Percentiles rank a stretch among this genome's conserved stretches.
Conservation (phyloP, 2,329 filamentous ascomycete genomes). For the Clonostachys byssicola region DNA sequence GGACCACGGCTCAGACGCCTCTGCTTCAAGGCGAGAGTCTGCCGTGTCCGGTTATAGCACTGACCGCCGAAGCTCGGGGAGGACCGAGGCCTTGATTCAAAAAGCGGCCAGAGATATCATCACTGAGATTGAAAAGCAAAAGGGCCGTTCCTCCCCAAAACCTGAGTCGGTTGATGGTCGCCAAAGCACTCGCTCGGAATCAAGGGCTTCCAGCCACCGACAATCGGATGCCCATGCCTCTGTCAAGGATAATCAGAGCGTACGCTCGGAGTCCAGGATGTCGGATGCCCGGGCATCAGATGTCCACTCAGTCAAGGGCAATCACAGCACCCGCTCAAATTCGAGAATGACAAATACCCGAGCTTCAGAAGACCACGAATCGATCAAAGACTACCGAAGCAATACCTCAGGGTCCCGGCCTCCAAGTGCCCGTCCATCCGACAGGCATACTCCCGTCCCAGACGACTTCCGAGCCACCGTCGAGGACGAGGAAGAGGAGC, state of each 20-base stretch:
- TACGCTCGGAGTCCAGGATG: not conserved
- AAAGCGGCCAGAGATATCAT: constrained; percentile 47
- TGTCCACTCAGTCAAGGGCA: constrained; percentile 7
- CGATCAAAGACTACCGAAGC: not conserved
- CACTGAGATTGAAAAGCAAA: constrained; percentile 35
- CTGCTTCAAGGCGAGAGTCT: constrained; percentile 8
- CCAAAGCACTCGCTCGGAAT: constrained; percentile 10
- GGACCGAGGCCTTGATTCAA: constrained; percentile 49
- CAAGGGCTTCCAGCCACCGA: not conserved
- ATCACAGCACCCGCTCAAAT: constrained; percentile 12
- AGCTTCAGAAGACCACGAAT: not conserved
- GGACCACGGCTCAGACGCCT: not conserved
- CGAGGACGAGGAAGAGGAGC: not conserved
- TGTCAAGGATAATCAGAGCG: not conserved
- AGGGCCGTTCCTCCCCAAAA: constrained; percentile 14
- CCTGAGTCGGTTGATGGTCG: constrained; percentile 9
- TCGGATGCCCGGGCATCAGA: constrained; percentile 8
- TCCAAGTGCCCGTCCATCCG: constrained; percentile 14
- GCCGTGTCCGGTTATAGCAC: constrained; percentile 11
- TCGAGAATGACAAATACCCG: not conserved
- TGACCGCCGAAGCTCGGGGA: constrained; percentile 31
- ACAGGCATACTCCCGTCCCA: constrained; percentile 12
- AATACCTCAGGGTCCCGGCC: not conserved
- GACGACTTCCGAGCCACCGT: not conserved
- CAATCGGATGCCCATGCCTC: not conserved